These are phyloP conservation scores for Adiantum capillusveneris DNA, from an alignment of 75 land plant genomes.

Conservation along the genomic window DNA sequence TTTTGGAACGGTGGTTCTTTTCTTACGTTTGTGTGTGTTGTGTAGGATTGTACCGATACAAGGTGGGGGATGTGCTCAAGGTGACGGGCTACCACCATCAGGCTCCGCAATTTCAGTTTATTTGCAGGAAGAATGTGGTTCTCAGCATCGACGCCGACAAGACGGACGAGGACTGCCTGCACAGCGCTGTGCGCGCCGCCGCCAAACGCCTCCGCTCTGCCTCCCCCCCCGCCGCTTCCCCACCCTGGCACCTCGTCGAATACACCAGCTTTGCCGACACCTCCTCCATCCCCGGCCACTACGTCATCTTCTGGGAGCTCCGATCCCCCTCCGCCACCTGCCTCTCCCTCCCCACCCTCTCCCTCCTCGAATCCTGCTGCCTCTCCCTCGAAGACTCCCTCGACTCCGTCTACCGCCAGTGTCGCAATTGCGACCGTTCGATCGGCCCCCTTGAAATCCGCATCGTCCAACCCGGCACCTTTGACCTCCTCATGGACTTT, in stretches of 20 bases:
- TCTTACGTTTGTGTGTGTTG: too few species aligned
- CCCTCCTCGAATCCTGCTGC: slow-evolving; percentile 42
- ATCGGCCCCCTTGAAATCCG: slow-evolving; percentile 67
- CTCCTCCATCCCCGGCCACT: slow-evolving; percentile 63
- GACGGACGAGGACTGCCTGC: slow-evolving; percentile 82
- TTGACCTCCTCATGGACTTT: slow-evolving; percentile 67
- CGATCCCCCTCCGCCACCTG: background rate
- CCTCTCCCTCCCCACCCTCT: background rate
- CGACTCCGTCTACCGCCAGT: slow-evolving; percentile 62
- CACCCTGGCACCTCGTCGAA: slow-evolving; percentile 40
- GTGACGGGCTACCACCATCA: slow-evolving; percentile 70
- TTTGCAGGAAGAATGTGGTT: slow-evolving; percentile 60
- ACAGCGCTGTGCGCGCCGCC: slow-evolving; percentile 36
- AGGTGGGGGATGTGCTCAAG: slow-evolving; percentile 63
- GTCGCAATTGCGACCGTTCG: slow-evolving; percentile 47
- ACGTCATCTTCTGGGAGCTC: slow-evolving; percentile 67
- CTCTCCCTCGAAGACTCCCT: slow-evolving; percentile 51
- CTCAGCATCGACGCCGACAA: slow-evolving; percentile 77
- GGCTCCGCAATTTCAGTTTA: slow-evolving; percentile 66
- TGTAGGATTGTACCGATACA: slow-evolving; percentile 62
- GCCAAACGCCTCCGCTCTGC: slow-evolving; percentile 21
- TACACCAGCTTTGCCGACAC: slow-evolving; percentile 71
- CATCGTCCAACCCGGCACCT: slow-evolving; percentile 53
- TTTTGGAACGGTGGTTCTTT: too few species aligned
- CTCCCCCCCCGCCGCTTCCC: slow-evolving; percentile 2